These are phyloP conservation scores for Apodospora peruviana DNA, from an alignment of 495 filamentous ascomycete species.

Conservation along the genomic window DNA sequence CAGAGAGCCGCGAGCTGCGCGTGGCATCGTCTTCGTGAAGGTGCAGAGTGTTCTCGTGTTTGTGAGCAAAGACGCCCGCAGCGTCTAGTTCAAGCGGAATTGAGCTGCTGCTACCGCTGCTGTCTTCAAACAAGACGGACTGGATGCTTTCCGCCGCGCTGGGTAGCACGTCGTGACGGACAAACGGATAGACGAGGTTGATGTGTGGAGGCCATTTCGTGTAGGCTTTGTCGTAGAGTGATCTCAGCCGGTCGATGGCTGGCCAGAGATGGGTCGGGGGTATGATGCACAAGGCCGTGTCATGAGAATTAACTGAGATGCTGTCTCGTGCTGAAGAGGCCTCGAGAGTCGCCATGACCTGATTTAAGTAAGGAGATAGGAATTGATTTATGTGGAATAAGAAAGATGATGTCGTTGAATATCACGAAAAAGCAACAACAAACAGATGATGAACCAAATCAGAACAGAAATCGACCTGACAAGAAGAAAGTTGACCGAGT, in stretches of 20 bases:
- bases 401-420: too few species aligned
- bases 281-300: conserved; percentile 48
- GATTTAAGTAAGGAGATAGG: too few species aligned
- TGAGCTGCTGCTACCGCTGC: not conserved
- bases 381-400: too few species aligned
- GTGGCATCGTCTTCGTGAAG: conserved; percentile 18
- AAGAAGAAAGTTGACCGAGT: too few species aligned
- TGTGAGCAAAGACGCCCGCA: conserved; percentile 37
- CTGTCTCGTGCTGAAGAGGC: not conserved
- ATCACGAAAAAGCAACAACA: too few species aligned
- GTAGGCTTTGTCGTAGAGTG: conserved; percentile 50
- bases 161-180: conserved; percentile 22
- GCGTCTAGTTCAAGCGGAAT: conserved; percentile 27
- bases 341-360: conserved; percentile 5
- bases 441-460: too few species aligned
- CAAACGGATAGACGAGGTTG: conserved; percentile 57
- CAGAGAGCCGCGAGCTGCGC: conserved; percentile 1
- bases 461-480: too few species aligned
- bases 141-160: conserved; percentile 6
- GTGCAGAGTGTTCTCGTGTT: conserved; percentile 41
- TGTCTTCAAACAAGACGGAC: not conserved
- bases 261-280: conserved; percentile 38
- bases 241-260: conserved; percentile 41
- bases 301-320: conserved; percentile 28
- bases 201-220: conserved; percentile 56